Evolutionary conservation across 768 basidiomycete genomes (phyloP), one percentile per base, ranked within the genome.

Genomic region (Harrya chromipes): DNA sequence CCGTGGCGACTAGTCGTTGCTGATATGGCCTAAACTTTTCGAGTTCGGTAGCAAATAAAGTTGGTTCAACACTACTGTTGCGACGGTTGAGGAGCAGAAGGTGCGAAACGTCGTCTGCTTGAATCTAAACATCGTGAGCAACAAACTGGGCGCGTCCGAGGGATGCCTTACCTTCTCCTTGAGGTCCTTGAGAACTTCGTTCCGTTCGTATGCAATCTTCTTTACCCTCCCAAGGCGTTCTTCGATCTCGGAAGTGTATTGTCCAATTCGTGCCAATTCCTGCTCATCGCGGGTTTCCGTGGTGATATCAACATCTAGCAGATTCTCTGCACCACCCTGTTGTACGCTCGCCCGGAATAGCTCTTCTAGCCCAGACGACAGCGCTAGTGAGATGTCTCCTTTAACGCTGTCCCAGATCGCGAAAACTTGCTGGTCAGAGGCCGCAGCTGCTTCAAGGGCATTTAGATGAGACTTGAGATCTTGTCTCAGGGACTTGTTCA

Each of bases 21-120:
- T 97, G 93, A 61, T 90, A 94, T 0, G 94, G 91, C 19, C 82
- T 78, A 74, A 97, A 98, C 69, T 98, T 99, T 70, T 97, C 95
- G 19, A 98, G 79, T 65, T 98, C 94, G 9, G 86, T 80, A 0
- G 93, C 90, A 57, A 98, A 99, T 16, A 99, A 74, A 0, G 90
- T 79, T 0, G 89, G 87, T 57, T 97, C 93, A 10, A 88, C 87
- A 20, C 81, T 80, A 13, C 81, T 76, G 56, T 93, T 88, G 21
- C 93, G 86, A 27, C 92, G 83, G 65, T 95, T 95, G 42, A 97
- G 80, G 4, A 99, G 79, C 0, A 98, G 80, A 1, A 97, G 77
- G 63, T 95, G 92, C 0, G 95, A 99, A 23, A 98, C 95, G 56
- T 99, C 97, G 69, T 99, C 97, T 23, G 78, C 75, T 82, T 97